phyloP scores from a whole-genome alignment of 768 basidiomycete species.

The Naganishia vaughanmartiniae region DNA sequence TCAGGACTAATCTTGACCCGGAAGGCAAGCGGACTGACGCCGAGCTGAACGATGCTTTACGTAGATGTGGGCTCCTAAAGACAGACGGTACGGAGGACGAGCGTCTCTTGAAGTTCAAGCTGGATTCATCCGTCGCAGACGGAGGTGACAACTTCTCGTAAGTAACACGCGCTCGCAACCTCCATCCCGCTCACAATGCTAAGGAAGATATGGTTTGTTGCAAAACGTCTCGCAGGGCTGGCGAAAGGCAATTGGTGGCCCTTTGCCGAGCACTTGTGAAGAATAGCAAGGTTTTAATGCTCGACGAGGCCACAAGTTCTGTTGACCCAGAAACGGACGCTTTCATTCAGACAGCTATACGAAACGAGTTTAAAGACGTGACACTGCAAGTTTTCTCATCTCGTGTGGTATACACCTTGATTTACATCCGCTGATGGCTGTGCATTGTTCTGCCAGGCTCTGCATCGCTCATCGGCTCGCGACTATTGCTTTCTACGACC shows the following conservation, averaged over 20 bases:
- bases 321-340: slow-evolving; percentile 55
- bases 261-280: slow-evolving; percentile 64
- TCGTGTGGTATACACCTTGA: not conserved
- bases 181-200: too few species aligned
- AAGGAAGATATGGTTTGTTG: too few species aligned
- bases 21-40: slow-evolving; percentile 60
- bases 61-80: slow-evolving; percentile 59
- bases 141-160: slow-evolving; percentile 62
- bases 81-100: slow-evolving; percentile 47
- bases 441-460: not conserved
- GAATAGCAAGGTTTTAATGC: slow-evolving; percentile 60
- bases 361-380: slow-evolving; percentile 57
- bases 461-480: slow-evolving; percentile 37
- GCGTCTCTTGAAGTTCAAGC: slow-evolving; percentile 62
- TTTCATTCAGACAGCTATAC: slow-evolving; percentile 65
- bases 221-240: slow-evolving; percentile 54
- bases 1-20: slow-evolving; percentile 60
- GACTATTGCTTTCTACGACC: slow-evolving; percentile 48
- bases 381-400: slow-evolving; percentile 27
- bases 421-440: not conserved
- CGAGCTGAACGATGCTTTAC: slow-evolving; percentile 63
- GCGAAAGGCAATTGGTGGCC: slow-evolving; percentile 66
- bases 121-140: slow-evolving; percentile 63
- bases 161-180: not conserved
- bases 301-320: slow-evolving; percentile 26